Evolutionary conservation across 345 rosid genomes (phyloP).

Genomic region (Camelina sativa): DNA sequence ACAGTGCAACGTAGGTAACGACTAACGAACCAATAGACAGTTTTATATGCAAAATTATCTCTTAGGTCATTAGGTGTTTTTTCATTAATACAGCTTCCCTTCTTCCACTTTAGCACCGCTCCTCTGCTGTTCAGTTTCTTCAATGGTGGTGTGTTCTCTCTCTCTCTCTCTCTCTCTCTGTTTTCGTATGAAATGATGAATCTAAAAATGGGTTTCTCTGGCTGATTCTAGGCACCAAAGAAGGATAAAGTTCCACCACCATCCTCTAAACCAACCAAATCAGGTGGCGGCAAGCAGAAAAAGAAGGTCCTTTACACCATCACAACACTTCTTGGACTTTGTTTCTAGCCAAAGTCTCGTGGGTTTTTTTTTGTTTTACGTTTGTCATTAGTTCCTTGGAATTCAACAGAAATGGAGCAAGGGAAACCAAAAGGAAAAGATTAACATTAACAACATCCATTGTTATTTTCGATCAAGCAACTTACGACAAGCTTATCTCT

Average conservation of each 20-base stretch:
- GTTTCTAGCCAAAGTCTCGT: no score
- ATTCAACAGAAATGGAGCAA: slow-evolving; percentile 58
- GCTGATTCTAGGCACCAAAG: slow-evolving; percentile 36
- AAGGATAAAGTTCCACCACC: slow-evolving; percentile 48
- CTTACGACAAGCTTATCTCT: slow-evolving; percentile 58
- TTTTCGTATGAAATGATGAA: not conserved
- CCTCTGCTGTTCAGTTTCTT: not conserved
- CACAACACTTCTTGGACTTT: no score
- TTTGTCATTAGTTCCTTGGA: not conserved
- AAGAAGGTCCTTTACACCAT: slow-evolving; percentile 35
- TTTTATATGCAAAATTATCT: no score
- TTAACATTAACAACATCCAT: slow-evolving; percentile 56
- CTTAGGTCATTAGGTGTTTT: no score
- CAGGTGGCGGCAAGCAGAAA: slow-evolving; percentile 47
- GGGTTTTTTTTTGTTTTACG: no score
- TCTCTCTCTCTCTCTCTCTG: not conserved
- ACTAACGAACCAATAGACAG: no score
- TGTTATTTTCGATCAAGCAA: slow-evolving; percentile 60
- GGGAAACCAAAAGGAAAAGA: slow-evolving; percentile 67
- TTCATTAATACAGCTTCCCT: not conserved
- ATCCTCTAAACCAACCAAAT: slow-evolving; percentile 46
- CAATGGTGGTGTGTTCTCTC: slow-evolving; percentile 24
- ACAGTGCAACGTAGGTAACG: no score
- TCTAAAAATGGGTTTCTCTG: not conserved
- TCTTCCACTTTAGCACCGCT: slow-evolving; percentile 14